Evolutionary conservation across 768 basidiomycete genomes (phyloP).

Genomic region (Trichaptum fuscoviolaceum): DNA sequence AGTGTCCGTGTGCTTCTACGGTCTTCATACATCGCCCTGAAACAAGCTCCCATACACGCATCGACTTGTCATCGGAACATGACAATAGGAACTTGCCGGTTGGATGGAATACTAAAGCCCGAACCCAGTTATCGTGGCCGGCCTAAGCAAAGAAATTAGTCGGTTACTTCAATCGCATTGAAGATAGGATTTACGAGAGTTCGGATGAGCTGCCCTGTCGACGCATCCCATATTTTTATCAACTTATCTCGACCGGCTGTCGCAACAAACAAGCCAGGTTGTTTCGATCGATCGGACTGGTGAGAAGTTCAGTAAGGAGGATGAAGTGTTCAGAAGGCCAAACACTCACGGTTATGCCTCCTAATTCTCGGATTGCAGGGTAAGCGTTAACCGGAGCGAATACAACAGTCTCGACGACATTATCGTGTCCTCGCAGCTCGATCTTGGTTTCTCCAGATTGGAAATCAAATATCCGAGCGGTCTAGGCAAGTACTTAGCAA

Average conservation of each 20-base stretch:
- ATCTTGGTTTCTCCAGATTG: conserved; percentile 70
- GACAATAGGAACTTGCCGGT: conserved; percentile 87
- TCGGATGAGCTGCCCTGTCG: conserved; percentile 74
- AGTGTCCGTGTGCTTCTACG: conserved; percentile 83
- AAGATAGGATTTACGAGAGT: conserved; percentile 51
- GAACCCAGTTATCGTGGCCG: conserved; percentile 89
- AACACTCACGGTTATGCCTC: conserved; percentile 57
- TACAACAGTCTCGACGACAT: conserved; percentile 75
- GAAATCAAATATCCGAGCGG: conserved; percentile 71
- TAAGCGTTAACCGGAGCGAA: conserved; percentile 79
- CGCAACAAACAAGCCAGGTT: conserved; percentile 55
- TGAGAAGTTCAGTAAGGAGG: conserved; percentile 18
- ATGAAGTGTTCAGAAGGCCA: conserved; percentile 6
- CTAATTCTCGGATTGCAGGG: conserved; percentile 69
- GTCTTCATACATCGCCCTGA: conserved; percentile 84
- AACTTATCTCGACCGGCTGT: conserved; percentile 90
- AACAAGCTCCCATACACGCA: conserved; percentile 84
- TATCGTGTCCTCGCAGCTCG: conserved; percentile 84
- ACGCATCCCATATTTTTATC: conserved; percentile 87
- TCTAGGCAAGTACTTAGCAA: conserved; percentile 37
- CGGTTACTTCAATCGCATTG: conserved; percentile 5
- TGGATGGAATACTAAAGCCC: conserved; percentile 85
- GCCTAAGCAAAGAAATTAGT: conserved; percentile 33
- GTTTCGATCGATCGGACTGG: conserved; percentile 48
- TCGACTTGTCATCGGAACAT: conserved; percentile 87